phyloP scores from a whole-genome alignment of 306 rosid species.

The Cercis canadensis region DNA sequence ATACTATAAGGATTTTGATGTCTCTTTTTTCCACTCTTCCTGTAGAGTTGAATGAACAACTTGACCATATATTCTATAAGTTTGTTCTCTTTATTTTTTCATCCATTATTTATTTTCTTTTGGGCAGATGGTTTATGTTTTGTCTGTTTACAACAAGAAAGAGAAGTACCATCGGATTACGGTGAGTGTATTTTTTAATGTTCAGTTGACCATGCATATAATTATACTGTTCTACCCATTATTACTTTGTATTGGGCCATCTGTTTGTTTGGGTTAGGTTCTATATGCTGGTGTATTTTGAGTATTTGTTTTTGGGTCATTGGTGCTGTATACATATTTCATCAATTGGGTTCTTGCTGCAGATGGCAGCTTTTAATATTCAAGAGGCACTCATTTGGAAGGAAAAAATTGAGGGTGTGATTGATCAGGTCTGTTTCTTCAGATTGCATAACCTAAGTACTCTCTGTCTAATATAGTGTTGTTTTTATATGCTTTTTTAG shows the following conservation, averaged over 20 bases:
- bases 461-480: too few species aligned
- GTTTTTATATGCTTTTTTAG: constrained; percentile 16
- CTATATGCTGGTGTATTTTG: neutral
- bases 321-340: constrained; percentile 26
- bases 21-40: constrained; percentile 12
- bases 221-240: constrained; percentile 13
- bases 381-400: constrained; percentile 97
- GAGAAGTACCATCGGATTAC: constrained; percentile 90
- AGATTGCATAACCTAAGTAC: neutral
- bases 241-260: neutral
- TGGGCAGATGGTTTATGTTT: constrained; percentile 96
- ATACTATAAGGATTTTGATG: constrained; percentile 1
- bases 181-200: constrained; percentile 60
- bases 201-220: neutral
- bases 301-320: neutral
- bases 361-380: constrained; percentile 99
- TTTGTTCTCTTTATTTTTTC: constrained; percentile 29
- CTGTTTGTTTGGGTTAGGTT: constrained; percentile 1
- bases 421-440: constrained; percentile 79
- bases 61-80: constrained; percentile 19
- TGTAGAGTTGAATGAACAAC: constrained; percentile 30
- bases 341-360: constrained; percentile 41
- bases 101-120: constrained; percentile 33
- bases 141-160: constrained; percentile 91
- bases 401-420: constrained; percentile 88